Evolutionary conservation across 495 filamentous ascomycete genomes (phyloP).

Genomic region (Aspergillus cavernicola): DNA sequence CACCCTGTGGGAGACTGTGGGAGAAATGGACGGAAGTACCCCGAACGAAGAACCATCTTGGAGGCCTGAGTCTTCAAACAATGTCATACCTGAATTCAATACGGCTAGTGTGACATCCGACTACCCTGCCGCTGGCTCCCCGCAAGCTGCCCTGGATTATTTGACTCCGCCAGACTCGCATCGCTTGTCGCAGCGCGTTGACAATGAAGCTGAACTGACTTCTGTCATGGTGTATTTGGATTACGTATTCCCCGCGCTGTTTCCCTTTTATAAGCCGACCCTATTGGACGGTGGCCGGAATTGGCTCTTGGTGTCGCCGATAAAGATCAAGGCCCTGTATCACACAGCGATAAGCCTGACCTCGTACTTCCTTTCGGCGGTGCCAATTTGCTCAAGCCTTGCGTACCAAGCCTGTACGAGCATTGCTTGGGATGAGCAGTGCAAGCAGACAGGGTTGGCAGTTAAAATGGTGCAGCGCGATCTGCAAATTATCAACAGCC

Average conservation of each 20-base stretch:
- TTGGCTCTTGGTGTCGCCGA: constrained; percentile 4
- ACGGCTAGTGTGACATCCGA: too few relatives aligned
- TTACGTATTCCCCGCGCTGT: neutral
- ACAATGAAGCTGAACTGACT: neutral
- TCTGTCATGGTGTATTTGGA: constrained; percentile 3
- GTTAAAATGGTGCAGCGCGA: neutral
- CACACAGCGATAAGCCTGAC: neutral
- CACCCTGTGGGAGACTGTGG: too few relatives aligned
- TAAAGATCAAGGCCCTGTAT: constrained; percentile 1
- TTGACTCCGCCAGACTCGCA: neutral
- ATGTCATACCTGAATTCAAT: too few relatives aligned
- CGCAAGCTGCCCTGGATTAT: neutral
- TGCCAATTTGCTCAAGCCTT: neutral
- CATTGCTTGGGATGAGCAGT: neutral
- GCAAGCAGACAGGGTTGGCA: neutral
- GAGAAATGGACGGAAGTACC: too few relatives aligned
- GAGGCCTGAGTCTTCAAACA: too few relatives aligned
- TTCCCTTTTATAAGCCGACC: constrained; percentile 3
- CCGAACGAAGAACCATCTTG: too few relatives aligned
- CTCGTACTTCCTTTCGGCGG: constrained; percentile 3
- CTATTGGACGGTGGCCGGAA: constrained; percentile 1
- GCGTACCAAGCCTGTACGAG: neutral
- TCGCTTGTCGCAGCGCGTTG: neutral
- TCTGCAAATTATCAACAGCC: neutral
- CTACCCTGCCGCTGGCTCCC: too few relatives aligned